Conservation (phyloP, 306 rosid species). For the Vachellia collinsii region DNA sequence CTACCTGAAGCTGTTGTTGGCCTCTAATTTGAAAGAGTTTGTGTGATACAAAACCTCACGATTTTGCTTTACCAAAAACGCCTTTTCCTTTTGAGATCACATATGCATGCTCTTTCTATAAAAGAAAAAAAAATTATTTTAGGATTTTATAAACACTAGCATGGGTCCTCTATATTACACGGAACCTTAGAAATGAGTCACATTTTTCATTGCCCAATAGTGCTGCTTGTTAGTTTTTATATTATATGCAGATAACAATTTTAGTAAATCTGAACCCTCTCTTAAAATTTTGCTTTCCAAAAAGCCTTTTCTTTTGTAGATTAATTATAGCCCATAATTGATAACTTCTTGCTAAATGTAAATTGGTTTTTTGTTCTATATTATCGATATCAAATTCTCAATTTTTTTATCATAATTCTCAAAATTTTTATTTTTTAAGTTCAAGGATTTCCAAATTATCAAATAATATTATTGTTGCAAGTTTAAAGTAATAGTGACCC, state of each 20-base stretch:
- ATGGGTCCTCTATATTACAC: not conserved
- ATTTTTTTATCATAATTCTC: too few relatives aligned
- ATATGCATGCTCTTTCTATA: not conserved
- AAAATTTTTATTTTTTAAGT: not conserved
- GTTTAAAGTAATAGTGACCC: not conserved
- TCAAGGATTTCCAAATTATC: not conserved
- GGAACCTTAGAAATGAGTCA: not conserved
- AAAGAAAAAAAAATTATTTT: not conserved
- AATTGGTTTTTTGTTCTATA: not conserved
- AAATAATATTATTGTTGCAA: not conserved
- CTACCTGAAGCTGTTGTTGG: constrained; percentile 19
- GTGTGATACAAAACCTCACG: not conserved
- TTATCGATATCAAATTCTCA: not conserved
- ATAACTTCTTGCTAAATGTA: not conserved
- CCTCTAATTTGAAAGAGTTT: not conserved
- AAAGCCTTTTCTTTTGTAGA: not conserved
- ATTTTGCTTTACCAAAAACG: not conserved
- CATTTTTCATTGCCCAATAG: not conserved
- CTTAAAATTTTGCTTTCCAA: not conserved
- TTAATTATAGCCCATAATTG: not conserved
- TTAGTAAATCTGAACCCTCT: not conserved
- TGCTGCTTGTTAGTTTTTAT: not conserved
- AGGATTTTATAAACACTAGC: not conserved
- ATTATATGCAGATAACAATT: not conserved
- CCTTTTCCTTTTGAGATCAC: not conserved